phyloP scores from a whole-genome alignment of 1,284 basidiomycete species.

The Afroboletus lepidellus region DNA sequence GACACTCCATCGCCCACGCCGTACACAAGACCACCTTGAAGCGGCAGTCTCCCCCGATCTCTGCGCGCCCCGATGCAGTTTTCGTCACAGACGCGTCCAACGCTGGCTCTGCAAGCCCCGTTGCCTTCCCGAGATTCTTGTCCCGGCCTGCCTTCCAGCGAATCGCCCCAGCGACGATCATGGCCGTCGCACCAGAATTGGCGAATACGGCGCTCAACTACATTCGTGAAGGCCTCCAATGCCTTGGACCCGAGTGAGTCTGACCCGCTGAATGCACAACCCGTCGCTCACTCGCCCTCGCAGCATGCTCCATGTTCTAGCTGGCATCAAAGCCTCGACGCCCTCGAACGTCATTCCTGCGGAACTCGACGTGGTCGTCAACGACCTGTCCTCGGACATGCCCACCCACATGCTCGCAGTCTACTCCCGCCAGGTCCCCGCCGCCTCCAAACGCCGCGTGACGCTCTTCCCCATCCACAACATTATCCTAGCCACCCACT shows the following conservation, averaged over 20 bases:
- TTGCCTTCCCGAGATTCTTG: conserved; percentile 25
- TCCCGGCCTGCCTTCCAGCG: conserved; percentile 20
- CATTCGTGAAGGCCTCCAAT: conserved; percentile 30
- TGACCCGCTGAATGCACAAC: accelerated
- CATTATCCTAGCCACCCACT: conserved; percentile 54
- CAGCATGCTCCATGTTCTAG: conserved; percentile 34
- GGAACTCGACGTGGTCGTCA: conserved; percentile 26
- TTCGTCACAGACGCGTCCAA: conserved; percentile 6
- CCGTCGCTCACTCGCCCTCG: conserved; percentile 11
- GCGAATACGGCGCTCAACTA: conserved; percentile 22
- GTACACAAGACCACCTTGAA: conserved; percentile 19
- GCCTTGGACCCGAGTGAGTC: conserved; percentile 30
- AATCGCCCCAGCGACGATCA: conserved; percentile 18
- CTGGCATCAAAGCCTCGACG: conserved; percentile 26
- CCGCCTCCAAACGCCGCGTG: conserved; percentile 35
- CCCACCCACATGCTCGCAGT: conserved; percentile 60
- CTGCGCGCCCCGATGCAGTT: conserved; percentile 8
- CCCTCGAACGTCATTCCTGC: conserved; percentile 28
- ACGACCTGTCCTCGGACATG: conserved; percentile 36
- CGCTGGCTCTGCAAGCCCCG: conserved; percentile 4
- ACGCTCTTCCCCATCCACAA: conserved; percentile 56
- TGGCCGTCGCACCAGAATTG: conserved; percentile 27
- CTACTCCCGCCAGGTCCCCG: conserved; percentile 33
- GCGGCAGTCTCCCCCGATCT: conserved; percentile 6
- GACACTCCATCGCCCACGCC: conserved; percentile 27